Base-by-base conservation (phyloP, 768 basidiomycete genomes). In the Trametes elegans region DNA sequence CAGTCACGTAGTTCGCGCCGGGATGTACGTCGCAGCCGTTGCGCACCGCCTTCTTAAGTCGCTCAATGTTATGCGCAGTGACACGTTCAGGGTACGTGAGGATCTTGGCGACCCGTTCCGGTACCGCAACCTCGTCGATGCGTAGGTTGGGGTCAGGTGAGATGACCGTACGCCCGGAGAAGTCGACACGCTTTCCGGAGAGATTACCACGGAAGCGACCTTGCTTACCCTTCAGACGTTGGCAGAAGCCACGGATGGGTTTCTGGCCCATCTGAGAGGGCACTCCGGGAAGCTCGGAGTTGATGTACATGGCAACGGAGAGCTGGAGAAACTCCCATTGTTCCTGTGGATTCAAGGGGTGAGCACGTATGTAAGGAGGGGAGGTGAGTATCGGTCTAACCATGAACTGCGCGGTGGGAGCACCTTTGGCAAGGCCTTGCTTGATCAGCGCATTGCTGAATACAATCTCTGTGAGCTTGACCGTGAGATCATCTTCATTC, bases 131-230 rank as follows among this genome's bases (percentile, higher is more conserved):
- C 74, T 99, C 96, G 69, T 99, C 97, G 66, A 99, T 97, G 46
- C 93, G 87, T 60, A 99, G 74, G 67, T 98, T 99, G n/a, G 97
- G 97, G 71, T 99, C 97, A 1, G 97, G 97, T 1, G 94, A 96
- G 66, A 99, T 99, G 70, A 99, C 97, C 7, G 97, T 99, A 63
- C 97, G 89, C 5, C 86, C 96, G 0, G 95, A 98, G 68, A 98
- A 98, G 69, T 99, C 97, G 60, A 99, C 97, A 70, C 97, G 93
- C 71, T 99, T 99, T 59, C 97, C 97, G 0, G 95, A 98, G 7
- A 99, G 79, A 68, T 99, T 99, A 19, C 97, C 97, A 68, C 97
- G 82, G 74, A 99, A 98, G 42, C 97, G 94, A 64, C 97, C 97
- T 69, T 98, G 96, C 68, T 99, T 99, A 32, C 97, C 97, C 74